These are phyloP conservation scores for Cucurbita ficifolia DNA, from an alignment of 306 rosid genomes.

Conservation along the genomic window DNA sequence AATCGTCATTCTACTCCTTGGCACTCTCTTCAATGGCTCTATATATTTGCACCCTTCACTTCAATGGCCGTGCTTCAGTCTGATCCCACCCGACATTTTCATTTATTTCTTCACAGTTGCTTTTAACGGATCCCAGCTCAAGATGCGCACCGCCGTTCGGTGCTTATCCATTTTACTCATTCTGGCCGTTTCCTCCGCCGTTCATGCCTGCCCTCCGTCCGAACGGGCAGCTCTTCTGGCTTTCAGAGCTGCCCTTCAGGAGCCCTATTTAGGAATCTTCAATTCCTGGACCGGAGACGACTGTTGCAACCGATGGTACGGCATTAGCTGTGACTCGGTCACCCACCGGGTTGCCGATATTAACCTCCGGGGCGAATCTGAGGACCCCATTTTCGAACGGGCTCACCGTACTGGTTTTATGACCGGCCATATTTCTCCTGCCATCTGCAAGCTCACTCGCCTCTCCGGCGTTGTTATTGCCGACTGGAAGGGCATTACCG, in stretches of 20 bases:
- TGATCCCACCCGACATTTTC: neutral
- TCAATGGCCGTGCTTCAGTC: constrained; percentile 7
- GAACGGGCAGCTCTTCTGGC: constrained; percentile 61
- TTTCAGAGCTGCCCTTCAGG: constrained; percentile 59
- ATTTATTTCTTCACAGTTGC: neutral
- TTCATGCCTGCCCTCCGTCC: constrained; percentile 46
- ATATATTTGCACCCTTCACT: neutral
- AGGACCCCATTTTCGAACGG: constrained; percentile 47
- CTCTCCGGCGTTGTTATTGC: constrained; percentile 67
- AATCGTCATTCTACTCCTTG: constrained; percentile 15
- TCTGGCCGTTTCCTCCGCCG: constrained; percentile 11
- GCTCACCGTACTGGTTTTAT: constrained; percentile 62
- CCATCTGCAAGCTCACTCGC: constrained; percentile 49
- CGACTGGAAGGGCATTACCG: constrained; percentile 92
- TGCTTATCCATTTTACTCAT: neutral
- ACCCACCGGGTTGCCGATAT: constrained; percentile 68
- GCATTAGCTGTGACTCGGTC: constrained; percentile 62
- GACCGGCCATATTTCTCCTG: constrained; percentile 68
- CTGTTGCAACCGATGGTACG: constrained; percentile 81
- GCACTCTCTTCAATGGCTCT: neutral
- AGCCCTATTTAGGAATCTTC: constrained; percentile 54
- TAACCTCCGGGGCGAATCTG: constrained; percentile 83
- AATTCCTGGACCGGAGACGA: constrained; percentile 69
- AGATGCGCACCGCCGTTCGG: constrained; percentile 17
- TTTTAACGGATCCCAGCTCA: neutral